These are phyloP conservation scores for Paecilomyces niveus DNA, from an alignment of 2,329 filamentous ascomycete species.

Conservation along the genomic window DNA sequence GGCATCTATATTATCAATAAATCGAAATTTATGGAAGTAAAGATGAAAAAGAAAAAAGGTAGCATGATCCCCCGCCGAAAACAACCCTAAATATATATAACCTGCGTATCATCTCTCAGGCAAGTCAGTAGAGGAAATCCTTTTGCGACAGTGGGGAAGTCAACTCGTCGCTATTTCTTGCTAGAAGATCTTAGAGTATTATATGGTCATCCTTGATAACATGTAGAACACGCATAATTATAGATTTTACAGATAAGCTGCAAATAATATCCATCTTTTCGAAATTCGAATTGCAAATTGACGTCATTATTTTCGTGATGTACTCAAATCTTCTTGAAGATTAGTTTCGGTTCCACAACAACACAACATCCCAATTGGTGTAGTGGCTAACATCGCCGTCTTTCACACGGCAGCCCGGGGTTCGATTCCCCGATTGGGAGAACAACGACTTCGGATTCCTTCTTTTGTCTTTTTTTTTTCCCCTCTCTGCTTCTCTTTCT, in stretches of 20 bases:
- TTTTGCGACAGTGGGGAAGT: neutral
- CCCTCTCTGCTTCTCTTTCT: neutral
- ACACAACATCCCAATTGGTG: constrained; percentile 9
- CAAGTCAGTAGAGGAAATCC: neutral
- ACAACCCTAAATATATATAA: neutral
- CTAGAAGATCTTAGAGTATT: neutral
- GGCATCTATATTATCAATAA: too few relatives aligned
- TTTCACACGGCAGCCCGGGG: constrained; percentile 21
- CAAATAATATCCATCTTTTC: too few relatives aligned
- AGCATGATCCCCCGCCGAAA: too few relatives aligned
- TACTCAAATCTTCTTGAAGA: too few relatives aligned
- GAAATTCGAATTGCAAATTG: too few relatives aligned
- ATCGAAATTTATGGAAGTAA: too few relatives aligned
- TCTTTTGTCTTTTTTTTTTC: neutral
- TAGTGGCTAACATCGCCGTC: constrained; percentile 16
- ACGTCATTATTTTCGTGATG: too few relatives aligned
- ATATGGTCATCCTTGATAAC: neutral
- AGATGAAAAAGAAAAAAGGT: too few relatives aligned
- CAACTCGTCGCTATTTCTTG: too few relatives aligned
- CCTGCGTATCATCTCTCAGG: neutral
- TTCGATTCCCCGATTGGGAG: constrained; percentile 16
- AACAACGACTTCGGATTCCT: neutral
- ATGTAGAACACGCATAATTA: neutral
- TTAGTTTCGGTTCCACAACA: neutral
- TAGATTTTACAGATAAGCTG: too few relatives aligned